Evolutionary conservation across 371 early-diverging fungal genomes (phyloP).

Genomic region (Entomophthora muscae): DNA sequence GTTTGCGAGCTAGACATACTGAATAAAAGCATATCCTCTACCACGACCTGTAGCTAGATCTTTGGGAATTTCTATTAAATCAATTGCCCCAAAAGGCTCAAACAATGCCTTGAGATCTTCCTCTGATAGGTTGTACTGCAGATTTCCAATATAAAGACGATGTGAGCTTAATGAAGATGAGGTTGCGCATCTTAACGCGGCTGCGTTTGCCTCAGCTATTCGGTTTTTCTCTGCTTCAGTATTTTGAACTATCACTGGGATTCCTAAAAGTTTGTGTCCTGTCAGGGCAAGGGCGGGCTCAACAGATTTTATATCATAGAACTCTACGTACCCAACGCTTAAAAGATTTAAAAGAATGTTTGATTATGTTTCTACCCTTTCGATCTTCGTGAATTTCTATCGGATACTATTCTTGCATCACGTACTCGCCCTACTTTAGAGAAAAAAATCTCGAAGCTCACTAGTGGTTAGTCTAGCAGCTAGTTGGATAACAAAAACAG

Average conservation of each 20-base stretch:
- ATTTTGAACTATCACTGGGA: constrained; percentile 80
- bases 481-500: constrained; percentile 88
- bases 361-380: too few species aligned
- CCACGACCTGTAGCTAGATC: constrained; percentile 67
- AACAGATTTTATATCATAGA: constrained; percentile 72
- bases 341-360: too few species aligned
- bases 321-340: constrained; percentile 84
- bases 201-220: constrained; percentile 22
- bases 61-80: constrained; percentile 59
- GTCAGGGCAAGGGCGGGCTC: constrained; percentile 65
- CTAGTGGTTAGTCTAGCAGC: constrained; percentile 55
- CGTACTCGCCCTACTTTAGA: constrained; percentile 66
- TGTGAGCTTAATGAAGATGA: constrained; percentile 29
- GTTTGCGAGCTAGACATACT: constrained; percentile 20
- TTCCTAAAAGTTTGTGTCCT: constrained; percentile 80
- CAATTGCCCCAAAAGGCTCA: constrained; percentile 75
- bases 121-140: constrained; percentile 63
- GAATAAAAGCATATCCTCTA: constrained; percentile 77
- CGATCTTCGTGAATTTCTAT: constrained; percentile 70
- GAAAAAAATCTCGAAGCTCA: constrained; percentile 84
- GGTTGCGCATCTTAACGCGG: constrained; percentile 2
- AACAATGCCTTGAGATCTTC: constrained; percentile 70
- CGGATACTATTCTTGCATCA: constrained; percentile 73
- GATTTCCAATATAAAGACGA: constrained; percentile 64
- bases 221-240: constrained; percentile 91